Percentiles rank a stretch among this genome's conserved stretches.
phyloP scores from a whole-genome alignment of 1,139 yeast species.

The Ogataea hybrid region DNA sequence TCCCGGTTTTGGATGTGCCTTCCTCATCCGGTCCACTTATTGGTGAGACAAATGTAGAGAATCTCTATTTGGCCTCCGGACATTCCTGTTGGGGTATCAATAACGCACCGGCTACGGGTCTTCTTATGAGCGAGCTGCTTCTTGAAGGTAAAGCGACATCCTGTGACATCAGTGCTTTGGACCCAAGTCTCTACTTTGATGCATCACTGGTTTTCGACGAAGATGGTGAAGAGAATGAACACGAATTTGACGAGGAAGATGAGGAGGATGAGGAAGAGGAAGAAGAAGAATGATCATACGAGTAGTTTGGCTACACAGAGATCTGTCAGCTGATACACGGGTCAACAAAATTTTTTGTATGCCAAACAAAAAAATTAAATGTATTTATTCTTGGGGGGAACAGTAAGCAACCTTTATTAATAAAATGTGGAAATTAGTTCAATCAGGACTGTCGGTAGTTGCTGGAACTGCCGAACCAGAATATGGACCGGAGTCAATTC shows the following conservation, averaged over 20 bases:
- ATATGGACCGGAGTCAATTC: slow-evolving; percentile 89
- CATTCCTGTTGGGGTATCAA: slow-evolving; percentile 99
- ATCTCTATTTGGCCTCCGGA: slow-evolving; percentile 81
- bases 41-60: slow-evolving; percentile 86
- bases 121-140: slow-evolving; percentile 81
- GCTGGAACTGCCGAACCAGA: slow-evolving; percentile 98
- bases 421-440: slow-evolving; percentile 33
- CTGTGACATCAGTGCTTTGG: slow-evolving; percentile 77
- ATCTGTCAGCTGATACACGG: slow-evolving; percentile 4
- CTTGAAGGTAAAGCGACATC: slow-evolving; percentile 80
- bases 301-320: slow-evolving; percentile 1
- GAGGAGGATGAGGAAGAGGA: slow-evolving; percentile 30
- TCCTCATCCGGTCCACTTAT: slow-evolving; percentile 90
- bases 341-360: slow-evolving; percentile 4
- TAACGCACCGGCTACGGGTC: slow-evolving; percentile 96
- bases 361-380: slow-evolving; percentile 2
- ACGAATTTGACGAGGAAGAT: slow-evolving; percentile 22
- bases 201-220: slow-evolving; percentile 51
- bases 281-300: slow-evolving; percentile 24
- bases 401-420: slow-evolving; percentile 1
- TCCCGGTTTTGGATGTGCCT: slow-evolving; percentile 92
- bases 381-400: slow-evolving; percentile 6
- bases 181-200: slow-evolving; percentile 84
- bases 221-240: slow-evolving; percentile 32
- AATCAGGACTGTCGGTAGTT: slow-evolving; percentile 72